These are phyloP conservation scores for Citrus sinensis DNA, from an alignment of 345 rosid species.

Conservation along the genomic window DVS_A1.0 CM039163.1:47949001-47949500, in stretches of 20 bases:
- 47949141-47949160: slow-evolving; percentile 41
- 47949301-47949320: slow-evolving; percentile 7
- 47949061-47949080: slow-evolving; percentile 6
- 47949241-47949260: slow-evolving; percentile 2
- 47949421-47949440: neutral
- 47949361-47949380: neutral
- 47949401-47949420: neutral
- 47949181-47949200: neutral
- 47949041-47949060: slow-evolving; percentile 23
- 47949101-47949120: neutral
- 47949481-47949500: too few relatives aligned
- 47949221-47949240: neutral
- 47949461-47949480: neutral
- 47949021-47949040: slow-evolving; percentile 10
- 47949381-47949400: neutral
- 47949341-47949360: slow-evolving; percentile 19
- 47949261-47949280: slow-evolving; percentile 6
- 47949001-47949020: neutral
- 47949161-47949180: slow-evolving; percentile 21
- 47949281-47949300: neutral
- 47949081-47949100: slow-evolving; percentile 23
- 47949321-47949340: slow-evolving; percentile 35
- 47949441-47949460: neutral
- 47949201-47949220: neutral
- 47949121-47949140: neutral